phyloP scores from a whole-genome alignment of 805 yeast genomes.

The Starmera pachycereana region DNA sequence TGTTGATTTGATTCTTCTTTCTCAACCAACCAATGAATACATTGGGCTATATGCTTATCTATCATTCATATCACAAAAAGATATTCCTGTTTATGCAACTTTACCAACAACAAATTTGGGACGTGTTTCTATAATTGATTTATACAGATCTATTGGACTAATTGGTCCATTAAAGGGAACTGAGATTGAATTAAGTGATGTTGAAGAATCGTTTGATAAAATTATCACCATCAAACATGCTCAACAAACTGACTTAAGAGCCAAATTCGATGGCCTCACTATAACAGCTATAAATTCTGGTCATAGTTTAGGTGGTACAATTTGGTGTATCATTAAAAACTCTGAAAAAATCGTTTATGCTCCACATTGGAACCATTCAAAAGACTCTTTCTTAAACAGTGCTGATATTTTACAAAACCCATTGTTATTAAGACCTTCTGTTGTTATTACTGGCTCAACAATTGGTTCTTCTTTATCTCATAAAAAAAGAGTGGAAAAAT shows the following conservation, averaged over 20 bases:
- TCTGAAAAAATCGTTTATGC: conserved; percentile 81
- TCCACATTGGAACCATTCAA: conserved; percentile 91
- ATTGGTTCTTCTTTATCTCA: conserved; percentile 57
- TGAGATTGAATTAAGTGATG: conserved; percentile 53
- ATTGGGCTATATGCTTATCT: conserved; percentile 71
- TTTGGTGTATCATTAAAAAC: conserved; percentile 69
- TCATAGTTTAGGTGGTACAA: conserved; percentile 86
- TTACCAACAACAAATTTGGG: conserved; percentile 87
- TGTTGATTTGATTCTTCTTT: conserved; percentile 64
- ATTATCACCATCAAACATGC: conserved; percentile 64
- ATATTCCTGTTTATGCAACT: conserved; percentile 75
- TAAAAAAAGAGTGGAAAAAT: conserved; percentile 50
- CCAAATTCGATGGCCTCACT: conserved; percentile 45
- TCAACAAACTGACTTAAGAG: conserved; percentile 59
- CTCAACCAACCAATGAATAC: conserved; percentile 76
- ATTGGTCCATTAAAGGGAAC: conserved; percentile 61
- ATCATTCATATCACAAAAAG: conserved; percentile 34
- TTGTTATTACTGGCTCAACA: conserved; percentile 65
- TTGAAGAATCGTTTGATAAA: conserved; percentile 72
- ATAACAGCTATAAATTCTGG: conserved; percentile 87
- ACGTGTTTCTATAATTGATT: conserved; percentile 74
- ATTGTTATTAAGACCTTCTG: conserved; percentile 68
- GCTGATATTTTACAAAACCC: conserved; percentile 54
- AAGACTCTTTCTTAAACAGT: conserved; percentile 72
- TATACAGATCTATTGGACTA: conserved; percentile 61